Conservation (phyloP, 176 grass and related monocot genomes). For the Triticum urartu region DNA sequence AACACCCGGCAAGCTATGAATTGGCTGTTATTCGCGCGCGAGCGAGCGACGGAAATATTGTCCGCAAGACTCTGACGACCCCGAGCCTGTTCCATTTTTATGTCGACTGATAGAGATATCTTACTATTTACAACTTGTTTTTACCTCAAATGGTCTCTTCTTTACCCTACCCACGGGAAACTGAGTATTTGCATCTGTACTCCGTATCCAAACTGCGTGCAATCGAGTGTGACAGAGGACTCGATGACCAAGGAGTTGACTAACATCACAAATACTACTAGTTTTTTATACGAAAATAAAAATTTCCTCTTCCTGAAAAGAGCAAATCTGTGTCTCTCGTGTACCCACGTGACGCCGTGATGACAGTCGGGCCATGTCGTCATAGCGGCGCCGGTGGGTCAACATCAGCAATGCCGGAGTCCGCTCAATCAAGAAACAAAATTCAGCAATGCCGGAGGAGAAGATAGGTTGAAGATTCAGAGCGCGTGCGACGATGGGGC, state of each 20-base stretch:
- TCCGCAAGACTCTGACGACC: background rate
- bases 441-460: background rate
- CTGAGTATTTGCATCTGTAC: too few relatives aligned
- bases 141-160: too few relatives aligned
- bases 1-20: background rate
- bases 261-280: background rate
- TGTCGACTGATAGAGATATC: background rate
- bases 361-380: background rate
- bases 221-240: background rate
- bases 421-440: too few relatives aligned
- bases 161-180: too few relatives aligned
- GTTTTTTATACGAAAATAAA: too few relatives aligned
- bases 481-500: too few relatives aligned
- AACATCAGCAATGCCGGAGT: background rate
- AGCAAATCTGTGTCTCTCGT: background rate
- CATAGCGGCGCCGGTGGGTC: background rate
- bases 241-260: background rate
- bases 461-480: too few relatives aligned
- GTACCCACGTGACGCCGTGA: background rate
- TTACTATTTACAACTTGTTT: background rate
- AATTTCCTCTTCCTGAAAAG: background rate
- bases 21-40: background rate
- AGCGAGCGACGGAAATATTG: background rate
- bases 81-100: background rate
- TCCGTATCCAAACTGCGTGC: background rate